Conservation (phyloP, 164 flowering plant genomes). For the Saururus chinensis region DNA sequence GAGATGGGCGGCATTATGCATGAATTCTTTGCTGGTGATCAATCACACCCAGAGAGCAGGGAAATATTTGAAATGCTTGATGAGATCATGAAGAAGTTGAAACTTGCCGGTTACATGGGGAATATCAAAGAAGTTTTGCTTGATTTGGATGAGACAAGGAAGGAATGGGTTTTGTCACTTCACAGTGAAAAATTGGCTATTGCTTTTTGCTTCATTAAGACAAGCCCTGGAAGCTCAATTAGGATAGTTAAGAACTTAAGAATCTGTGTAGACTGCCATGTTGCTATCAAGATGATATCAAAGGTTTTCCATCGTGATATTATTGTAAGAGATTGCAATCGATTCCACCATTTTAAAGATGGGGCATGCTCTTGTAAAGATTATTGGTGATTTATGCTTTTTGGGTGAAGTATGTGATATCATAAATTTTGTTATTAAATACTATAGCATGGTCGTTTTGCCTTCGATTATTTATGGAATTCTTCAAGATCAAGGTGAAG, state of each 20-base stretch:
- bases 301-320: constrained; percentile 21
- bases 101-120: constrained; percentile 19
- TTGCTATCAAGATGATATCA: constrained; percentile 27
- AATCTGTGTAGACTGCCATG: constrained; percentile 27
- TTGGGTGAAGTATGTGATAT: neutral
- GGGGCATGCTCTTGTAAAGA: constrained; percentile 32
- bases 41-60: constrained; percentile 18
- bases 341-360: constrained; percentile 25
- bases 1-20: constrained; percentile 28
- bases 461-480: no score
- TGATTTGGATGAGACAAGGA: constrained; percentile 30
- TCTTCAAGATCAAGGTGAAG: no score
- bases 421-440: no score
- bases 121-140: constrained; percentile 24
- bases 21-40: constrained; percentile 28
- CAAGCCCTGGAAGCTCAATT: constrained; percentile 17
- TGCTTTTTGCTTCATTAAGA: constrained; percentile 21
- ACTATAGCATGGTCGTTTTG: no score
- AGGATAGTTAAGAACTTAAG: constrained; percentile 29
- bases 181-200: constrained; percentile 30
- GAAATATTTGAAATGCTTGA: constrained; percentile 26
- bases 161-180: constrained; percentile 17
- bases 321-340: constrained; percentile 22
- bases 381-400: constrained; percentile 11
- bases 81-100: constrained; percentile 24